Conservation (phyloP, 495 filamentous ascomycete genomes). For the Trichoderma asperelloides region DNA sequence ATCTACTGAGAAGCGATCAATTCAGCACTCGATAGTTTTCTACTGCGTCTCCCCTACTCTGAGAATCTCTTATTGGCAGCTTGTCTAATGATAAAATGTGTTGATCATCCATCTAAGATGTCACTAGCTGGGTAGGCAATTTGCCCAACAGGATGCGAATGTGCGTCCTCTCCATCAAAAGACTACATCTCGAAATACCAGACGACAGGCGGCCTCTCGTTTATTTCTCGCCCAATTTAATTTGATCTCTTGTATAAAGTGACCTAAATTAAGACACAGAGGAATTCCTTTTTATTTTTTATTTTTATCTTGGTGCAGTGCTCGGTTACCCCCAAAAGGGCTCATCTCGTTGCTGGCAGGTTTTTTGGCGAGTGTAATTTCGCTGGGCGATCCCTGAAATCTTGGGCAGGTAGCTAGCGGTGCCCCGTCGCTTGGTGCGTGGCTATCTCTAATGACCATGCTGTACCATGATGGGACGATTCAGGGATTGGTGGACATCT, state of each 20-base stretch:
- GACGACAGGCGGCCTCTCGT: constrained; percentile 4
- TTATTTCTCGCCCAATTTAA: not conserved
- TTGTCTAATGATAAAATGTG: too few species aligned
- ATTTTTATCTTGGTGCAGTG: not conserved
- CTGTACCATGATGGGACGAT: not conserved
- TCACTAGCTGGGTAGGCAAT: too few species aligned
- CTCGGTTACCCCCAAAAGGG: not conserved
- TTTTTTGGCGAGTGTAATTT: not conserved
- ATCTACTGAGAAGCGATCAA: too few species aligned
- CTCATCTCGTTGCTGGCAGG: not conserved
- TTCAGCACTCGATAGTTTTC: too few species aligned
- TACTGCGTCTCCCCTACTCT: too few species aligned
- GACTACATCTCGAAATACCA: not conserved
- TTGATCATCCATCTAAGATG: too few species aligned
- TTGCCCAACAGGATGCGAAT: too few species aligned
- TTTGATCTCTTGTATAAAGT: not conserved
- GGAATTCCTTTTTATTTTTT: not conserved
- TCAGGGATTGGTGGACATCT: not conserved
- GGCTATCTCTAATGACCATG: not conserved
- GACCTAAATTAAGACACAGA: too few species aligned
- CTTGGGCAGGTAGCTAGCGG: not conserved
- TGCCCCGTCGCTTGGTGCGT: not conserved
- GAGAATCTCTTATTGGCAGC: too few species aligned
- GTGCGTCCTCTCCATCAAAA: too few species aligned
- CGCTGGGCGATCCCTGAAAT: not conserved